Percentiles rank a stretch among this genome's conserved stretches.
Conservation (phyloP, 805 yeast genomes). For the Candida xiaguanensis region DNA sequence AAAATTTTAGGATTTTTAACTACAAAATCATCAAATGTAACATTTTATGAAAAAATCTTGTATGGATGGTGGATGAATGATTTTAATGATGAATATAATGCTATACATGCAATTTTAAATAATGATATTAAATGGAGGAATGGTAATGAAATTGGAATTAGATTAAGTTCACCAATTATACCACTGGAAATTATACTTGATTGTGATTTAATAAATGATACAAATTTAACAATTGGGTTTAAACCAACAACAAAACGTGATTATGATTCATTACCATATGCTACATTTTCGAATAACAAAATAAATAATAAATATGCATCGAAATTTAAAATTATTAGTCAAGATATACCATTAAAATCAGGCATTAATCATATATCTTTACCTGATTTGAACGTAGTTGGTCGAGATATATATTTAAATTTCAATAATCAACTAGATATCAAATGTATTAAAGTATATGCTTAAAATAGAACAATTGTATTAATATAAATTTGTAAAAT, state of each 20-base stretch:
- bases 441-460: background rate
- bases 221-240: slow-evolving; percentile 5
- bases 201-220: background rate
- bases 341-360: background rate
- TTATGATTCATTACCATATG: slow-evolving; percentile 6
- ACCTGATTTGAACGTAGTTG: slow-evolving; percentile 27
- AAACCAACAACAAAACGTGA: slow-evolving; percentile 6
- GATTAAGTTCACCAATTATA: slow-evolving; percentile 28
- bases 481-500: no score
- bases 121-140: slow-evolving; percentile 34
- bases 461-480: background rate
- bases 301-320: slow-evolving; percentile 3
- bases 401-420: slow-evolving; percentile 26
- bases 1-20: slow-evolving; percentile 41
- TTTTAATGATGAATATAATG: slow-evolving; percentile 29
- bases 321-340: slow-evolving; percentile 7
- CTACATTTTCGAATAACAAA: slow-evolving; percentile 9
- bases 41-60: slow-evolving; percentile 23
- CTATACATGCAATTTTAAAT: slow-evolving; percentile 34
- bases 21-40: slow-evolving; percentile 10
- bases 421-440: background rate
- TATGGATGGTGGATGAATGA: slow-evolving; percentile 35
- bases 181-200: slow-evolving; percentile 31
- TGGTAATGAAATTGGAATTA: slow-evolving; percentile 24
- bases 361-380: slow-evolving; percentile 24